phyloP scores from a whole-genome alignment of 2,329 filamentous ascomycete species.

The Coniochaeta ligniaria region DNA sequence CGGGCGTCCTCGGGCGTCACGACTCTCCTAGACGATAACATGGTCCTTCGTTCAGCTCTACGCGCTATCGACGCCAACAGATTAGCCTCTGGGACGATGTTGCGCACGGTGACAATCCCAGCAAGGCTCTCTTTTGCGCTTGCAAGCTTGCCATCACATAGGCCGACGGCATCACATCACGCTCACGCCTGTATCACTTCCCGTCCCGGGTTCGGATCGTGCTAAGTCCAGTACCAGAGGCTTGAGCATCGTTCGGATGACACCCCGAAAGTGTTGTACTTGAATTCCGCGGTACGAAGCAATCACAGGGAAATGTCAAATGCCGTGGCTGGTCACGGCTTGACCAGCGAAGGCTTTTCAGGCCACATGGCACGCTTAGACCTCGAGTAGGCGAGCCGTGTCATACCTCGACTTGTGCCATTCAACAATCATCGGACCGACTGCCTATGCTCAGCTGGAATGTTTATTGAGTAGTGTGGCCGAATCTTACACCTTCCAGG shows the following conservation, averaged over 20 bases:
- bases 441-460: not conserved
- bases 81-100: not conserved
- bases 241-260: not conserved
- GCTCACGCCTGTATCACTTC: not conserved
- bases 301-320: not conserved
- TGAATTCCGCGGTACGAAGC: not conserved
- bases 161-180: not conserved
- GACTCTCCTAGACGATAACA: not conserved
- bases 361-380: not conserved
- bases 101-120: not conserved
- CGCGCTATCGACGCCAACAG: not conserved
- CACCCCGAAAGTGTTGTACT: not conserved
- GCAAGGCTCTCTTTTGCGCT: not conserved
- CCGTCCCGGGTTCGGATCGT: not conserved
- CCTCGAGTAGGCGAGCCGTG: not conserved
- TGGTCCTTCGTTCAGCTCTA: not conserved
- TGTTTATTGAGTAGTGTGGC: not conserved
- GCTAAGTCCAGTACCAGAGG: not conserved
- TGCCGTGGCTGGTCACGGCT: not conserved
- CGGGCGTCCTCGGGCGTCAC: not conserved
- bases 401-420: not conserved
- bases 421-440: not conserved
- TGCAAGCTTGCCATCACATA: not conserved
- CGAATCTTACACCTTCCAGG: not conserved
- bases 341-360: not conserved